phyloP scores from a whole-genome alignment of 2,329 filamentous ascomycete species.

The Ascochyta pisi region DNA sequence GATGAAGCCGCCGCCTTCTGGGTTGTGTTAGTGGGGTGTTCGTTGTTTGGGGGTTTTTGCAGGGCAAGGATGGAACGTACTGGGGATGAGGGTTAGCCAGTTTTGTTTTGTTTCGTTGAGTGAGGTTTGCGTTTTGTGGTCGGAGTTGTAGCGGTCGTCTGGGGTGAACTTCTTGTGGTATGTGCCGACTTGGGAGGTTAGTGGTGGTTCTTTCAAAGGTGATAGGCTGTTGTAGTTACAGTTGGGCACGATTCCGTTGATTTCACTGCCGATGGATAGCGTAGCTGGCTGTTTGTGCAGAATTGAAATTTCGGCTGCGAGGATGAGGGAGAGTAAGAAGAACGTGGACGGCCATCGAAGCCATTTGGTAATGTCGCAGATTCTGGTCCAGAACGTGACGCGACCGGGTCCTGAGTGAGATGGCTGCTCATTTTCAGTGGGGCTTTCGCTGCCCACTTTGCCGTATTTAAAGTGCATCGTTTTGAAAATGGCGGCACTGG shows the following conservation, averaged over 20 bases:
- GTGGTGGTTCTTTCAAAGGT: neutral
- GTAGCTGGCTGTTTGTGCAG: constrained; percentile 17
- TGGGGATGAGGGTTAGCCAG: too few species aligned
- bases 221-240: constrained; percentile 5
- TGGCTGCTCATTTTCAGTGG: constrained; percentile 2
- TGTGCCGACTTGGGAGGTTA: constrained; percentile 18
- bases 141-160: constrained; percentile 24
- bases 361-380: neutral
- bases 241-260: constrained; percentile 23
- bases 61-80: constrained; percentile 6
- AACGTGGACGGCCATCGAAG: constrained; percentile 19
- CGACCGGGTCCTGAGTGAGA: neutral
- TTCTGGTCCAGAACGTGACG: neutral
- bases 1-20: constrained; percentile 27
- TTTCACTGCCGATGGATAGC: constrained; percentile 15
- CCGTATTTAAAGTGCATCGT: constrained; percentile 18
- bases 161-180: constrained; percentile 22
- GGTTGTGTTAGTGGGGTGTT: constrained; percentile 1
- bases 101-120: too few species aligned
- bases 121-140: constrained; percentile 18
- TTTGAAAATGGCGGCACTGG: neutral
- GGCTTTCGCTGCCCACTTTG: constrained; percentile 22
- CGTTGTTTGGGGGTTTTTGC: constrained; percentile 17
- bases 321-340: constrained; percentile 16
- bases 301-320: constrained; percentile 23